Conservation (phyloP, 1,139 yeast genomes). For the Hemisphaericaspora lyxosophila region DNA sequence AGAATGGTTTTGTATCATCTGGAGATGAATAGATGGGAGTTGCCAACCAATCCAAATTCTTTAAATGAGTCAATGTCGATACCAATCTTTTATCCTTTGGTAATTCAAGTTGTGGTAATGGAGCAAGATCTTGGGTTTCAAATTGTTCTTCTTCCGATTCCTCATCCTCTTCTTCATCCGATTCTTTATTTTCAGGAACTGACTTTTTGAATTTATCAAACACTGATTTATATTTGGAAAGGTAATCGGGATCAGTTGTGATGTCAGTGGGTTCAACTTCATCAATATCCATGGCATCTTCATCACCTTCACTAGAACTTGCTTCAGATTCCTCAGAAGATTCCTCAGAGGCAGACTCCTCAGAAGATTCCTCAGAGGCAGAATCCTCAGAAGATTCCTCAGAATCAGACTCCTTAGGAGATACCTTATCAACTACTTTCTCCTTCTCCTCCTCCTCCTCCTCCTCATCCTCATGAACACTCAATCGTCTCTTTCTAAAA, state of each 20-base stretch:
- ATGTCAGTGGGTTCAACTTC: slow-evolving; percentile 9
- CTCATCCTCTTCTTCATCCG: slow-evolving; percentile 9
- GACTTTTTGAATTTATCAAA: slow-evolving; percentile 30
- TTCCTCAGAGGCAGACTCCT: slow-evolving; percentile 13
- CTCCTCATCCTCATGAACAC: slow-evolving; percentile 13
- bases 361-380: slow-evolving; percentile 14
- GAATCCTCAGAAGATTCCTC: slow-evolving; percentile 16
- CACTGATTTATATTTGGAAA: slow-evolving; percentile 31
- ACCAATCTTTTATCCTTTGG: slow-evolving; percentile 51
- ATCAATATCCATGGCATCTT: slow-evolving; percentile 14
- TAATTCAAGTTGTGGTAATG: slow-evolving; percentile 79
- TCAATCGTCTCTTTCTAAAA: slow-evolving; percentile 20
- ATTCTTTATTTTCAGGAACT: slow-evolving; percentile 7
- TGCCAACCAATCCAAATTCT: slow-evolving; percentile 64
- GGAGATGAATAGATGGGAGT: slow-evolving; percentile 59
- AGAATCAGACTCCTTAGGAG: slow-evolving; percentile 14
- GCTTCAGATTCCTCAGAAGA: slow-evolving; percentile 16
- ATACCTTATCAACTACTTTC: slow-evolving; percentile 12
- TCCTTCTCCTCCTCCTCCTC: slow-evolving; percentile 14
- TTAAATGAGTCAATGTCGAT: slow-evolving; percentile 39
- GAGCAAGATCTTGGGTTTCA: slow-evolving; percentile 50
- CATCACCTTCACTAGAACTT: slow-evolving; percentile 14
- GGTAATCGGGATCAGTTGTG: slow-evolving; percentile 19
- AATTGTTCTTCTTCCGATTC: slow-evolving; percentile 14
- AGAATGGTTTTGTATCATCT: slow-evolving; percentile 39